Evolutionary conservation across 139 green algal genomes (phyloP).

Genomic region (Astrephomene gubernaculifera): DNA sequence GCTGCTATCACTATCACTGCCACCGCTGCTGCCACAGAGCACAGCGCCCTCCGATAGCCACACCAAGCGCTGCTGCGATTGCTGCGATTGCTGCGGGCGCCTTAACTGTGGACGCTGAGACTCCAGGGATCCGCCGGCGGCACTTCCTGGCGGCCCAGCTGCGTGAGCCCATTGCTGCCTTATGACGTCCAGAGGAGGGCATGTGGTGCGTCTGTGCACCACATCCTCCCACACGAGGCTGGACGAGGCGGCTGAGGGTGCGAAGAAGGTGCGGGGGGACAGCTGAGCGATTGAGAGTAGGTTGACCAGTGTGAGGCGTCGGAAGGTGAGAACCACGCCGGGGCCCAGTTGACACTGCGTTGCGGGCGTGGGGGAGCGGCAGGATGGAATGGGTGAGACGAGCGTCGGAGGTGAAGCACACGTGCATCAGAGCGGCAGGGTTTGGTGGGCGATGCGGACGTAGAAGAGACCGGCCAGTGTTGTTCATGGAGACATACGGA

Average conservation of each 20-base stretch:
- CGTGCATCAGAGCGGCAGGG: not conserved
- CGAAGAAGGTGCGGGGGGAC: slow-evolving; percentile 6
- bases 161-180: too few species aligned
- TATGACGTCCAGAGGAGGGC: not conserved
- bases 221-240: not conserved
- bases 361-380: not conserved
- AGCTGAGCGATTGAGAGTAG: not conserved
- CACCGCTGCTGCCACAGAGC: too few species aligned
- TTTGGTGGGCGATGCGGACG: not conserved
- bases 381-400: not conserved
- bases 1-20: too few species aligned
- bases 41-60: too few species aligned
- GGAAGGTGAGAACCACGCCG: slow-evolving; percentile 16
- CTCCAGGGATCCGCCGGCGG: too few species aligned
- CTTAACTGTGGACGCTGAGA: too few species aligned
- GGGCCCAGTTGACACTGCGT: slow-evolving; percentile 1
- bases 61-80: too few species aligned
- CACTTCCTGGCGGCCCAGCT: too few species aligned
- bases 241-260: not conserved
- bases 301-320: not conserved
- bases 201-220: not conserved
- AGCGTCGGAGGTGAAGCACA: not conserved
- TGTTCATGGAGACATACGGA: not conserved
- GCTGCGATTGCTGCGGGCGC: too few species aligned
- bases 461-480: not conserved